Evolutionary conservation across 2,329 filamentous ascomycete genomes (phyloP), one percentile per base, ranked within the genome.

Genomic region (Trichoderma guizhouense): DNA sequence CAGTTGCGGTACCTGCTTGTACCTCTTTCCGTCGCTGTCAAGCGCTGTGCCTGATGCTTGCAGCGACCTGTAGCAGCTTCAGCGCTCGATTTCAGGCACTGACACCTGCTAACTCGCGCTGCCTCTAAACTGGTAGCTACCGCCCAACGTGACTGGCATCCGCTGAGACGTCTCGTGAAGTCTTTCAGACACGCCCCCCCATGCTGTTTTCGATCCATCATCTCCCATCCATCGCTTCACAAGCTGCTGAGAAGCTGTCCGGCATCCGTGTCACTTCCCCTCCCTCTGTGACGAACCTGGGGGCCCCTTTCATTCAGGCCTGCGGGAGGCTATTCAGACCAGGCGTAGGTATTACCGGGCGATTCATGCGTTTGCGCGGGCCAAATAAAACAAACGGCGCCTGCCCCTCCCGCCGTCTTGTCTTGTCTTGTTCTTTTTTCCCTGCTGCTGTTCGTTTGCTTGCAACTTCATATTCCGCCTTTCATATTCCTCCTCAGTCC

Each of bases 291-390:
- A 72, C 71, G 47, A 72, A 63, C 51, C 60, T 21, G 51, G 55
- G 60, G 57, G 61, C 71, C 71, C 71, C 71, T 72, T 72, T 72
- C 66, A 72, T 72, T 70, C 66, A 70, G 63, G 69, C 57, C 67
- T 62, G 67, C 67, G 67, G 67, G 67, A 69, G 67, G 67, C 57
- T 69, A 62, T 69, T 53, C 57, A 69, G 67, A 69, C 57, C 28
- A 61, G 55, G 34, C 34, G 34, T 36, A 36, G 34, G 34, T 36
- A 36, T 36, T 36, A 36, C 34, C 34, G 34, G 30, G n/a, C 32
- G 67, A 61, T 62, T 69, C 67, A 69, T 61, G 57, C 67, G 64
- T 57, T 67, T 67, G n/a, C n/a, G 58, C 43, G 24, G 51, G 53
- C 36, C 61, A 71, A 71, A 71, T 71, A 71, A 71, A 71, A 71